A percentile compares a stretch with the other conserved stretches of the same genome.
phyloP scores from a whole-genome alignment of 2,329 filamentous ascomycete genomes.

The Hortaea werneckii region DNA sequence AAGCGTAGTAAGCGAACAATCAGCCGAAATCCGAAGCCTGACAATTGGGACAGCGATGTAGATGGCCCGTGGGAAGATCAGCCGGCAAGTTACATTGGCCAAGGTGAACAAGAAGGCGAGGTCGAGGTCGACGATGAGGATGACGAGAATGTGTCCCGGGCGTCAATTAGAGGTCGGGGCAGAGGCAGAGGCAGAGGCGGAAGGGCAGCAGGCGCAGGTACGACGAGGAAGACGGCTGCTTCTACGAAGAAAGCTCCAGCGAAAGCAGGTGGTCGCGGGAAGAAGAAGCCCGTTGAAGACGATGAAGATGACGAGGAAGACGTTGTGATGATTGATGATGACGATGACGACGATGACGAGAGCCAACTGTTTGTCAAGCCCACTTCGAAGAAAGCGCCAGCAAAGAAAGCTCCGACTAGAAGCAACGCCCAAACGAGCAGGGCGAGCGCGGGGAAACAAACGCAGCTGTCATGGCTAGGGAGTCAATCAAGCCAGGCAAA shows the following conservation, averaged over 20 bases:
- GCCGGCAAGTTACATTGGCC: conserved; percentile 51
- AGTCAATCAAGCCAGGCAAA: conserved; percentile 10
- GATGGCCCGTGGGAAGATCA: conserved; percentile 80
- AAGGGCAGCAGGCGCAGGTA: conserved; percentile 33
- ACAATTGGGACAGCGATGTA: conserved; percentile 78
- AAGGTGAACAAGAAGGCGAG: conserved; percentile 32
- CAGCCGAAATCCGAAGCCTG: conserved; percentile 55
- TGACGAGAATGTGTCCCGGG: conserved; percentile 19
- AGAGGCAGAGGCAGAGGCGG: conserved; percentile 21
- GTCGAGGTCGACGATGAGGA: conserved; percentile 37
- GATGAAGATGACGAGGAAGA: conserved; percentile 33
- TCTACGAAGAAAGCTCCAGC: conserved; percentile 27
- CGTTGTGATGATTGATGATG: conserved; percentile 31
- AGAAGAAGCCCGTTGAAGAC: conserved; percentile 31
- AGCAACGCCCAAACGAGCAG: conserved; percentile 3
- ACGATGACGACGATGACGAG: conserved; percentile 37
- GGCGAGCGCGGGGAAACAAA: conserved; percentile 1
- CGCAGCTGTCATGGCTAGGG: background rate
- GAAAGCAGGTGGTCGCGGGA: conserved; percentile 29
- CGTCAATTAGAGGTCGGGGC: conserved; percentile 37
- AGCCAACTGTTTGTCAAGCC: conserved; percentile 34
- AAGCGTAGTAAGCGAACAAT: conserved; percentile 41
- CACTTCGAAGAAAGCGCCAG: conserved; percentile 1
- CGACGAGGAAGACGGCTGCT: conserved; percentile 28
- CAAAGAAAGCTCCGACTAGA: conserved; percentile 9